These are phyloP conservation scores for Debaryomyces coudertii DNA, from an alignment of 1,139 yeast genomes.

Conservation along the genomic window DNA sequence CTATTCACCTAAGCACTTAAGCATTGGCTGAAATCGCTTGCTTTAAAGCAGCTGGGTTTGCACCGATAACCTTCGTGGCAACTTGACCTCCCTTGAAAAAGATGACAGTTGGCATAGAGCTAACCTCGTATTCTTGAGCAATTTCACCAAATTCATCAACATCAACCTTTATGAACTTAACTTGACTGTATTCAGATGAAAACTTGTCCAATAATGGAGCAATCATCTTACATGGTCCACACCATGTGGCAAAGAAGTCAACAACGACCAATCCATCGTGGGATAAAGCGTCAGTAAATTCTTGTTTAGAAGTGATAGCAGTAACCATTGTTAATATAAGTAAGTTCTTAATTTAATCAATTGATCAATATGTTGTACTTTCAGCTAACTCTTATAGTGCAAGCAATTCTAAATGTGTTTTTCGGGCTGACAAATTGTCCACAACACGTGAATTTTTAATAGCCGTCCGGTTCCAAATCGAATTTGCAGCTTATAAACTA, in stretches of 20 bases:
- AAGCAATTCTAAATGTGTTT: not conserved
- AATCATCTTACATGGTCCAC: constrained; percentile 91
- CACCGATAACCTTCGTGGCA: constrained; percentile 79
- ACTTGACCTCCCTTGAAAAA: constrained; percentile 77
- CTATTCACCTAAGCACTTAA: constrained; percentile 26
- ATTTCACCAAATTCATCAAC: constrained; percentile 77
- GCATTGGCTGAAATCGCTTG: constrained; percentile 62
- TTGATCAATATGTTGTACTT: constrained; percentile 2
- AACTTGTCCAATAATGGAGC: constrained; percentile 77
- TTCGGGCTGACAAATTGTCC: not conserved
- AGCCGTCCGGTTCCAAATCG: not conserved
- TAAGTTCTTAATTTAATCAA: not conserved
- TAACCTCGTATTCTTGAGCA: constrained; percentile 72
- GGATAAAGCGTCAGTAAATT: constrained; percentile 62
- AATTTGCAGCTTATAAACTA: not conserved
- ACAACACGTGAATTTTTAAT: not conserved
- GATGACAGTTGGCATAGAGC: constrained; percentile 89
- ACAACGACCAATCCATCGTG: constrained; percentile 69
- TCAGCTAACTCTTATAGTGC: not conserved
- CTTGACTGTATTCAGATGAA: constrained; percentile 46
- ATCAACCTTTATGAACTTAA: constrained; percentile 80
- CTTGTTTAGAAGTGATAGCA: constrained; percentile 49
- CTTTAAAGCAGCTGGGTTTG: constrained; percentile 82
- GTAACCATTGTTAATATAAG: constrained; percentile 37
- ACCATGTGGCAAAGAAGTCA: constrained; percentile 90